A percentile compares a stretch with the other conserved stretches of the same genome.
These are phyloP conservation scores for Sisymbrium irio DNA, from an alignment of 345 rosid genomes.

Conservation along the genomic window DNA sequence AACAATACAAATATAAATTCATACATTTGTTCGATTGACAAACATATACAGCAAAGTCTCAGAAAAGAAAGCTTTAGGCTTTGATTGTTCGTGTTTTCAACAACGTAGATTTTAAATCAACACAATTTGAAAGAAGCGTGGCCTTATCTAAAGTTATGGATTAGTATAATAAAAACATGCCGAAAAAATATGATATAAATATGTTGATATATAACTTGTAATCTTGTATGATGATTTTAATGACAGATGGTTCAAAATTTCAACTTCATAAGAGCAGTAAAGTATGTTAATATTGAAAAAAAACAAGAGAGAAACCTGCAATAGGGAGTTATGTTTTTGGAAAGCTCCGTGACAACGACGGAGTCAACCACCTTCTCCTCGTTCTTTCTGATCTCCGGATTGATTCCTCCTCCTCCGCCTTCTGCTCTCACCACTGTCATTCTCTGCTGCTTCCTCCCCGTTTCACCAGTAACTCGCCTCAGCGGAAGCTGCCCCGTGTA, in stretches of 20 bases:
- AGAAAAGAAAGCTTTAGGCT: not conserved
- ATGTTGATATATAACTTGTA: not conserved
- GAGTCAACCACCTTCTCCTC: constrained; percentile 90
- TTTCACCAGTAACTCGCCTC: constrained; percentile 12
- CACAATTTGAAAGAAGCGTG: not conserved
- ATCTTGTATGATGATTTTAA: not conserved
- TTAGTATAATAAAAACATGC: not conserved
- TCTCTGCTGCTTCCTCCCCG: constrained; percentile 32
- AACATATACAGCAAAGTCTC: not conserved
- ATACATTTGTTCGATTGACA: not conserved
- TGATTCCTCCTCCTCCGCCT: constrained; percentile 55
- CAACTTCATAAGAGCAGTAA: not conserved
- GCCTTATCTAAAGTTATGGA: not conserved
- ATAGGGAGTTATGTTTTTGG: constrained; percentile 78
- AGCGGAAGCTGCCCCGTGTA: constrained; percentile 32
- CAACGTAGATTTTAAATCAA: not conserved
- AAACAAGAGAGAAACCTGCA: constrained; percentile 52
- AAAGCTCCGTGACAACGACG: constrained; percentile 65
- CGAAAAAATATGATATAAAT: not conserved
- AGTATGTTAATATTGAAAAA: not conserved
- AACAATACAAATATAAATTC: not conserved
- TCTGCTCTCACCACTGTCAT: constrained; percentile 63
- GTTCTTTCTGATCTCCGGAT: constrained; percentile 73
- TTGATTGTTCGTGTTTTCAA: not conserved
- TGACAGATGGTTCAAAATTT: not conserved